Conservation (phyloP, 495 filamentous ascomycete genomes). For the Aspergillus mulundensis region DNA sequence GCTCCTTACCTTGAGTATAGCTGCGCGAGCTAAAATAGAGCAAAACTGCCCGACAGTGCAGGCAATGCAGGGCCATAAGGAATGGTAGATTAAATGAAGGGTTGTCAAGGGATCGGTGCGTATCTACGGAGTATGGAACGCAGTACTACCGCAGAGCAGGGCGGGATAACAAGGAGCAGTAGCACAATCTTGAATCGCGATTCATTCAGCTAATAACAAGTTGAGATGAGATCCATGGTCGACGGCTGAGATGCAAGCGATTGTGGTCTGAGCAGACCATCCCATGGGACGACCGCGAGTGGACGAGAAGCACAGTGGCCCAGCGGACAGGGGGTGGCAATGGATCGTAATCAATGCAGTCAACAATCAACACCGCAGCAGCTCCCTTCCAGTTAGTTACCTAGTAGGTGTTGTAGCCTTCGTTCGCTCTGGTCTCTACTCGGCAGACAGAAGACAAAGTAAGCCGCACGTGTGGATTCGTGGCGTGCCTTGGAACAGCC, state of each 20-base stretch:
- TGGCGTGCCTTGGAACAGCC: conserved; percentile 8
- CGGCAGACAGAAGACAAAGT: neutral
- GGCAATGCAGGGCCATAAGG: neutral
- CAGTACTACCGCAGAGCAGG: neutral
- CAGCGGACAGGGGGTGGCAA: conserved; percentile 18
- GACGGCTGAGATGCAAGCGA: conserved; percentile 1
- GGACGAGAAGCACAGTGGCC: conserved; percentile 25
- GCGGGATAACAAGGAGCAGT: neutral
- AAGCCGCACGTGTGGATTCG: neutral
- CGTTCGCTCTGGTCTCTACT: too few relatives aligned
- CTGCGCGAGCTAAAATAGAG: neutral
- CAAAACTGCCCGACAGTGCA: neutral
- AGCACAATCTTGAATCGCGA: neutral
- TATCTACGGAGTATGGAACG: neutral
- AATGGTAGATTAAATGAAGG: neutral
- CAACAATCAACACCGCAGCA: neutral
- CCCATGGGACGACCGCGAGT: conserved; percentile 17
- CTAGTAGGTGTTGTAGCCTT: neutral
- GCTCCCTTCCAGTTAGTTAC: neutral
- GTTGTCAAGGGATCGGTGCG: neutral
- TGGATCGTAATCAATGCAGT: neutral
- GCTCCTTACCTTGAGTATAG: conserved; percentile 4
- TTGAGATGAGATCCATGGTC: conserved; percentile 2
- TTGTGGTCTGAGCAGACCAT: neutral
- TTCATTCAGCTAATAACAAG: conserved; percentile 3